Percentiles rank a stretch among this genome's conserved stretches.
These are phyloP conservation scores for Dryas alaskensis DNA, from an alignment of 306 rosid species.

Conservation along the genomic window DNA sequence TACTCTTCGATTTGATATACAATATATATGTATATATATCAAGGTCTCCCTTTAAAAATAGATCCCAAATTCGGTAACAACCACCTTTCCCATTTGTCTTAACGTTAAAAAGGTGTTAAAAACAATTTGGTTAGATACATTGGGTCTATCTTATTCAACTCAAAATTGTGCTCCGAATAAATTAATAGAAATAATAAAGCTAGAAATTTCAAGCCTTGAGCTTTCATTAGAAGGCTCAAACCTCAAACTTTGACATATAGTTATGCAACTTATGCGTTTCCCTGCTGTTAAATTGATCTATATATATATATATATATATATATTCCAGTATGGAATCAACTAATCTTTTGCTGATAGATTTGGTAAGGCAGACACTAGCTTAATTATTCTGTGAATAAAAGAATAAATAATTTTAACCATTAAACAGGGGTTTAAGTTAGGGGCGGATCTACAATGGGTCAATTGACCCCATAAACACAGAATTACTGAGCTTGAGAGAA, in stretches of 20 bases:
- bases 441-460: conserved; percentile 10
- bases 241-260: background rate
- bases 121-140: too few relatives aligned
- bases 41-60: background rate
- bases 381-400: background rate
- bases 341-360: background rate
- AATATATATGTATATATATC: too few relatives aligned
- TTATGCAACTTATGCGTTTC: background rate
- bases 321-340: background rate
- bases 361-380: background rate
- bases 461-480: background rate
- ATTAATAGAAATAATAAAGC: too few relatives aligned
- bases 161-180: too few relatives aligned
- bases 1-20: too few relatives aligned
- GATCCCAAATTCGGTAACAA: background rate
- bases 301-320: too few relatives aligned
- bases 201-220: background rate
- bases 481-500: too few relatives aligned
- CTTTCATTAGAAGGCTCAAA: background rate
- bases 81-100: conserved; percentile 4
- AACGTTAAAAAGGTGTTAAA: too few relatives aligned
- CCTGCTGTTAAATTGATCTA: too few relatives aligned
- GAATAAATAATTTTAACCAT: too few relatives aligned
- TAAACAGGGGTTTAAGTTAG: too few relatives aligned
- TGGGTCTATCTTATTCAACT: too few relatives aligned